A percentile compares a stretch with the other conserved stretches of the same genome.
These are phyloP conservation scores for Colletotrichum musicola DNA, from an alignment of 2,329 filamentous ascomycete genomes.

Conservation along the genomic window DNA sequence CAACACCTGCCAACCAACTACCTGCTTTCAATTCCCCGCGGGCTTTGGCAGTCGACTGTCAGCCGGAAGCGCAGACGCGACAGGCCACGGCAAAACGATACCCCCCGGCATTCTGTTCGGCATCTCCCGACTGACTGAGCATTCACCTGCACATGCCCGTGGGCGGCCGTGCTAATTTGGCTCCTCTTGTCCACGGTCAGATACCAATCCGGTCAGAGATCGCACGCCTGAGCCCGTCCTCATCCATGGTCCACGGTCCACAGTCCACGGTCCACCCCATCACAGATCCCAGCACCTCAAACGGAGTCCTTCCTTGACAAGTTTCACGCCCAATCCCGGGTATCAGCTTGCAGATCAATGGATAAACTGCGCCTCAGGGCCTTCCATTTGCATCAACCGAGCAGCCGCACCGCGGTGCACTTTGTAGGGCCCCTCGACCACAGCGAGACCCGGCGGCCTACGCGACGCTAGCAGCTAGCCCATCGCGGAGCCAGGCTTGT, in stretches of 20 bases:
- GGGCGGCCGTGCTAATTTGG: constrained; percentile 25
- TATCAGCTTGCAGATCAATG: constrained; percentile 58
- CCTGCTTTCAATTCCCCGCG: not conserved
- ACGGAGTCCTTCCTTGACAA: constrained; percentile 45
- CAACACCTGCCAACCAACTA: not conserved
- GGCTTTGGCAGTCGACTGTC: constrained; percentile 10
- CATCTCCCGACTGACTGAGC: constrained; percentile 36
- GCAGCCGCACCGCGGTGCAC: constrained; percentile 13
- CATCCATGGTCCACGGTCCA: constrained; percentile 21
- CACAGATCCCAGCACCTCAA: constrained; percentile 38
- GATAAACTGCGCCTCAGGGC: constrained; percentile 47
- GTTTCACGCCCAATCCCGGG: constrained; percentile 56
- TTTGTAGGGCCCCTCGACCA: not conserved
- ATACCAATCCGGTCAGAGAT: constrained; percentile 49
- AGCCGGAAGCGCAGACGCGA: constrained; percentile 10
- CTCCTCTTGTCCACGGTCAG: constrained; percentile 43
- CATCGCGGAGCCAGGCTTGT: constrained; percentile 20
- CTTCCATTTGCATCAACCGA: constrained; percentile 33
- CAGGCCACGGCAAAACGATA: constrained; percentile 9
- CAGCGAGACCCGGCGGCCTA: not conserved
- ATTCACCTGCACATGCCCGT: constrained; percentile 38
- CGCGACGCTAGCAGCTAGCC: not conserved
- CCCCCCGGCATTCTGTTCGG: constrained; percentile 34
- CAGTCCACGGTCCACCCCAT: constrained; percentile 33
- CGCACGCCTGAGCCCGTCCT: constrained; percentile 40